phyloP scores from a whole-genome alignment of 2,329 filamentous ascomycete genomes.

The Pseudogymnoascus sp. region DNA sequence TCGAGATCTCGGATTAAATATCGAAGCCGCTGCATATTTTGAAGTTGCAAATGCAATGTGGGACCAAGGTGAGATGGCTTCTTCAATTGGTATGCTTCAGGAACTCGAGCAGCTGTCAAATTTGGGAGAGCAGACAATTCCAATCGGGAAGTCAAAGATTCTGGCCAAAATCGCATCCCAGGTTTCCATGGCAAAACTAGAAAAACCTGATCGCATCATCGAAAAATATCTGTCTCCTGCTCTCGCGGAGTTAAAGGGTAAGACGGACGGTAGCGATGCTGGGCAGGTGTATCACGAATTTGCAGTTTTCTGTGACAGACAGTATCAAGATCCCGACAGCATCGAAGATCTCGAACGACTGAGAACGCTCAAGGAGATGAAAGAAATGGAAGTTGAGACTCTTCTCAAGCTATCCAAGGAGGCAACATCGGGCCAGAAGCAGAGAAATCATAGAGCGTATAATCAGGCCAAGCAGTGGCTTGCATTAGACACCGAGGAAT shows the following conservation, averaged over 20 bases:
- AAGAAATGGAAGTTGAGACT: constrained; percentile 70
- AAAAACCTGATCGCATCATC: constrained; percentile 86
- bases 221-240: constrained; percentile 78
- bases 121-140: constrained; percentile 60
- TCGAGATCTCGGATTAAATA: constrained; percentile 60
- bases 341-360: constrained; percentile 78
- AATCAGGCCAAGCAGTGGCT: constrained; percentile 79
- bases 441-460: constrained; percentile 52
- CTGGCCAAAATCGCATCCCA: constrained; percentile 83
- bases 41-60: constrained; percentile 87
- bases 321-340: constrained; percentile 78
- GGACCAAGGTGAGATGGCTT: constrained; percentile 84
- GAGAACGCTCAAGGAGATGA: constrained; percentile 69
- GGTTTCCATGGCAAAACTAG: constrained; percentile 79
- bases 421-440: constrained; percentile 37
- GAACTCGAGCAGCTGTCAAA: constrained; percentile 56
- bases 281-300: constrained; percentile 92
- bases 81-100: constrained; percentile 84
- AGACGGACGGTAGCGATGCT: constrained; percentile 61
- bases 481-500: constrained; percentile 81
- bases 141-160: constrained; percentile 67
- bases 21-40: constrained; percentile 69
- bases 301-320: constrained; percentile 88
- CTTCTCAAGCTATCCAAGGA: constrained; percentile 51
- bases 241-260: constrained; percentile 68